Base-by-base conservation (phyloP, 495 filamentous ascomycete species). In the Daldinia caldariorum region DNA sequence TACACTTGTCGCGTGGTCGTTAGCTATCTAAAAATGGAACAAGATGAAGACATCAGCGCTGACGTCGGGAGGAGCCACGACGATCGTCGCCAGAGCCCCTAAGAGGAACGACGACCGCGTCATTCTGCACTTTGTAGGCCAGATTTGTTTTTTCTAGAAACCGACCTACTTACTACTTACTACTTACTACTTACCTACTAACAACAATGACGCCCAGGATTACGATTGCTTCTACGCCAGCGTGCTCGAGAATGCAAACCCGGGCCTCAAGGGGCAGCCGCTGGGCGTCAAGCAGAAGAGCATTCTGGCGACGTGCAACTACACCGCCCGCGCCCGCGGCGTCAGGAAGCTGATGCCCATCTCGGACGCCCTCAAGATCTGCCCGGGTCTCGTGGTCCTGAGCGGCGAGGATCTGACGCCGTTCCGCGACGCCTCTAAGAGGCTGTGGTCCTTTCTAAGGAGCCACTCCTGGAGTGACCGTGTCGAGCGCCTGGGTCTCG, bases 211-310 rank as follows among this genome's bases (percentile, higher is more conserved):
- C 61, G 60, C 13, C 20, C 58, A 93, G 91, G 92, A 94, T 79
- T 92, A 95, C 81, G 92, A 97, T 81, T 96, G 92, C 78, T 97
- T 97, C 83, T 98, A 98, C 76, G 93, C 93, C 35, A 90, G 91
- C 45, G 94, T 94, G 35, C 89, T 94, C 67, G 94, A 97, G 78
- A 89, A 89, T 61, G 88, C 91, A 70, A 89, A 91, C 70, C 92
- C 94, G 0, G 79, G 83, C 0, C 82, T 97, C 66, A 93, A 88
- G 67, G 80, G 85, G 0, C 78, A 90, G 43, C 93, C 93, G 8
- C 80, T 97, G 49, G 85, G 81, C 29, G 79, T 87, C 61, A 81
- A 83, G 74, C 85, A 88, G 76, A 97, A 97, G 80, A 90, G 92
- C 72, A 97, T 97, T 49, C 87, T 97, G 29, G 94, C 94, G 47